Evolutionary conservation across 2,329 filamentous ascomycete genomes (phyloP), one percentile per base, ranked within the genome.

Genomic region (Exophiala sp.): DNA sequence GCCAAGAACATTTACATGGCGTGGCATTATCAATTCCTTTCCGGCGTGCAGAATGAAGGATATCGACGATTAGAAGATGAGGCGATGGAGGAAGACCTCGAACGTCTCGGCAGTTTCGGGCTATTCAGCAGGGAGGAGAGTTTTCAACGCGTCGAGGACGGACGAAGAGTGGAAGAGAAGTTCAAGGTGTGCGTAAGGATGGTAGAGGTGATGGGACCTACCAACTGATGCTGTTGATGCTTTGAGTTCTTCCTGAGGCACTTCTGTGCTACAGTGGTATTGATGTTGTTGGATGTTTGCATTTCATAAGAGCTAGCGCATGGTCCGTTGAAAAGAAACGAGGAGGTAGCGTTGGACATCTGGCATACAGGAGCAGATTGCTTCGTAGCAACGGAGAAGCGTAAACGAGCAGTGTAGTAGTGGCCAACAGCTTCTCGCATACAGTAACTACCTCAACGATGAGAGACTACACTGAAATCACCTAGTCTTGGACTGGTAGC

Each of bases 101-200:
- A 54, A 42, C 20, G 21, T 3, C 18, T 55, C 29, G 55, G 40
- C 3, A 35, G 49, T 29, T 52, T 47, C 40, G 55, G 47, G 42
- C 50, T 44, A 11, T 62, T 44, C 38, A 44, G 38, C 20, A 46
- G 53, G 12, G 46, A 54, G 33, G 59, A 59, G 35, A 45, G 36
- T 11, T 62, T 62, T 34, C 34, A 45, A 18, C 29, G 49, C n/a
- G 50, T 20, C 7, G 34, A 35, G 14, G 11, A 6, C 11, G 21
- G 34, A 32, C 38, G 18, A 34, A 50, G 29, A 44, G 54, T 50
- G 11, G 49, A 53, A 18, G 62, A 63, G 41, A 55, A 24, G 33
- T 55, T 60, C 45, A 58, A 53, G 35, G 57, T 64, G 7, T 62
- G 57, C 57, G 61, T 64, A 3, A 47, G 50, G 39, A 57, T 51